Evolutionary conservation across 1,284 basidiomycete genomes (phyloP).

Genomic region (Chondrostereum purpureum): DNA sequence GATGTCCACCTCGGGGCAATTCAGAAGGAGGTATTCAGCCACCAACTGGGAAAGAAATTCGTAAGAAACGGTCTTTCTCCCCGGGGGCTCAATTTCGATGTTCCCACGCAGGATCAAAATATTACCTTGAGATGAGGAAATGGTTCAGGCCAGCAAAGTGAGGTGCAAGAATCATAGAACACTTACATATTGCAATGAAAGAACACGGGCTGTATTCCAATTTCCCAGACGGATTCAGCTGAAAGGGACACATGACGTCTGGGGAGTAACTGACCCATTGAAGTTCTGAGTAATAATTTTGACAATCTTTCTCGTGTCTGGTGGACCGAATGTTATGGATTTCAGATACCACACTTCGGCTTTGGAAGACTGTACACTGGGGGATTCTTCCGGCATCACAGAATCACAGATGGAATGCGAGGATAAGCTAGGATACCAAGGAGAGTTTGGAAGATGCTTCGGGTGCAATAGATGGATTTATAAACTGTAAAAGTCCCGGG

Average conservation of each 20-base stretch:
- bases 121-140: conserved; percentile 50
- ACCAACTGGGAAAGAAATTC: conserved; percentile 77
- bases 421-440: no score
- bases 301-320: conserved; percentile 26
- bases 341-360: conserved; percentile 80
- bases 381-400: conserved; percentile 2
- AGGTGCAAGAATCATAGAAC: conserved; percentile 6
- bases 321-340: conserved; percentile 46
- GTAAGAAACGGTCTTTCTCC: conserved; percentile 72
- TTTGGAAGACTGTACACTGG: conserved; percentile 30
- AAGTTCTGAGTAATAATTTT: conserved; percentile 81
- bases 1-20: conserved; percentile 57
- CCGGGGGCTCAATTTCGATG: conserved; percentile 61
- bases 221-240: conserved; percentile 3
- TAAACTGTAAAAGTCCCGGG: no score
- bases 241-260: conserved; percentile 2
- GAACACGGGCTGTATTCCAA: conserved; percentile 69
- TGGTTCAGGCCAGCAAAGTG: no score
- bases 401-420: conserved; percentile 1
- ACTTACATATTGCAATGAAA: conserved; percentile 79
- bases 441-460: no score
- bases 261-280: conserved; percentile 50
- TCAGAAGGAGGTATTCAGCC: conserved; percentile 72
- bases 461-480: no score
- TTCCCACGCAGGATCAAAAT: conserved; percentile 76